Conservation (phyloP, 2,329 filamentous ascomycete species). For the Claviceps humidiphila region DNA sequence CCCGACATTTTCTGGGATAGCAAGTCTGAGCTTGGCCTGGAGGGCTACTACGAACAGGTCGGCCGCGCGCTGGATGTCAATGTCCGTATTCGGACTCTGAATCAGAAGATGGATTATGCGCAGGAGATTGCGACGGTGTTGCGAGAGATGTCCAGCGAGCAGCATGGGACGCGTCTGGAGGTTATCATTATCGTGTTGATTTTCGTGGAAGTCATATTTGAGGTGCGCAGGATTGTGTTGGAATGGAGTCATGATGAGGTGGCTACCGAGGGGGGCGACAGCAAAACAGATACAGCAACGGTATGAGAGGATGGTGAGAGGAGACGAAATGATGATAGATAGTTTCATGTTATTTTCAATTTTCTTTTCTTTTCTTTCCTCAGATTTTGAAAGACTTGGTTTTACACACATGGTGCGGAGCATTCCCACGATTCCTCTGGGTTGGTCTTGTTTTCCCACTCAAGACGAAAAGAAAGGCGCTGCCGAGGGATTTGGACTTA, state of each 20-base stretch:
- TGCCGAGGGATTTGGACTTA: too few species aligned
- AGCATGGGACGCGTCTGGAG: conserved; percentile 75
- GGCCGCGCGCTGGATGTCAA: conserved; percentile 82
- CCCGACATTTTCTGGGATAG: conserved; percentile 97
- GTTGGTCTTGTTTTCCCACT: too few species aligned
- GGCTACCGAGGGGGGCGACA: conserved; percentile 6
- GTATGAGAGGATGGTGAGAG: too few species aligned
- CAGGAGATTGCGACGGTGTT: conserved; percentile 87
- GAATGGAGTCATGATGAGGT: conserved; percentile 35
- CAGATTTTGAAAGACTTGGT: too few species aligned
- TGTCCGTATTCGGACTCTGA: conserved; percentile 78
- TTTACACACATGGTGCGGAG: too few species aligned
- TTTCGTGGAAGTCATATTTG: conserved; percentile 81
- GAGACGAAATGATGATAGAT: too few species aligned
- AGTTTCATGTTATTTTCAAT: too few species aligned
- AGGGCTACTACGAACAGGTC: conserved; percentile 91
- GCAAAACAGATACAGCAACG: too few species aligned
- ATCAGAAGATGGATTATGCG: conserved; percentile 96
- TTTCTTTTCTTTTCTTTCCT: too few species aligned
- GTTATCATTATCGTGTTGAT: conserved; percentile 95
- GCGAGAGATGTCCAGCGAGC: conserved; percentile 78
- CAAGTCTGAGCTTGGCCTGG: conserved; percentile 74
- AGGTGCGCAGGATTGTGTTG: conserved; percentile 59
- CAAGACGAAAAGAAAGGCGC: too few species aligned
- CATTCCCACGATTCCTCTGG: too few species aligned